Evolutionary conservation across 768 basidiomycete genomes (phyloP), one percentile per base, ranked within the genome.

Genomic region (Kwoniella heveanensis): DNA sequence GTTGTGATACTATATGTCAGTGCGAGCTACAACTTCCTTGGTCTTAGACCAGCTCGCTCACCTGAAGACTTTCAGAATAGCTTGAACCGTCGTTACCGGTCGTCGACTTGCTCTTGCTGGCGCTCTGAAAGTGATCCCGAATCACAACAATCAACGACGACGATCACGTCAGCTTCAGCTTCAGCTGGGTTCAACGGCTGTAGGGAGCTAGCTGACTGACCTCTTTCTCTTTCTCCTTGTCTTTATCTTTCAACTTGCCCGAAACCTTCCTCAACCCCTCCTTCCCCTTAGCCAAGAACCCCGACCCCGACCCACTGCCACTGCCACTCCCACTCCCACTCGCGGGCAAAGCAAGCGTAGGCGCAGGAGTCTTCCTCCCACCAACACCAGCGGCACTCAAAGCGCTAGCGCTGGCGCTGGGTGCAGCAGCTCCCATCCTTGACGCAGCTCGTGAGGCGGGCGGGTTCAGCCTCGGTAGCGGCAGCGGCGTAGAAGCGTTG

Each of bases 241-340:
- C 69, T 56, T 71, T 74, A 44, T 69, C 62, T n/a, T 59, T 61
- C 15, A 70, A 65, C 57, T 73, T 76, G 21, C 66, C 71, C 12
- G 71, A 72, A 1, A 76, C 71, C 24, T 68, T 76, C 32, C 74
- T 57, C 32, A 76, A 66, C 19, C 69, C 73, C 46, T 69, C 73
- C 58, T 68, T 71, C 8, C 73, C 68, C 46, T 69, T 70, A 10
- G 74, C 74, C 13, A 76, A 30, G 8, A 76, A 37, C 5, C 74
- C 69, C 5, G 7, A 6, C 6, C 65, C 37, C n/a, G 32, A 5
- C 5, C 32, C 13, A 9, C 39, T 17, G 39, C 39, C 39, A 44
- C 39, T 17, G 19, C 10, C 39, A 17, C 47, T 50, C n/a, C 47
- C 37, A 50, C n/a, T n/a, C n/a, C n/a, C n/a, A n/a, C n/a, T n/a